Percentiles rank a stretch among this genome's conserved stretches.
These are phyloP conservation scores for Dothideomycetidae sp. DNA, from an alignment of 2,329 filamentous ascomycete genomes.

Conservation along the genomic window DNA sequence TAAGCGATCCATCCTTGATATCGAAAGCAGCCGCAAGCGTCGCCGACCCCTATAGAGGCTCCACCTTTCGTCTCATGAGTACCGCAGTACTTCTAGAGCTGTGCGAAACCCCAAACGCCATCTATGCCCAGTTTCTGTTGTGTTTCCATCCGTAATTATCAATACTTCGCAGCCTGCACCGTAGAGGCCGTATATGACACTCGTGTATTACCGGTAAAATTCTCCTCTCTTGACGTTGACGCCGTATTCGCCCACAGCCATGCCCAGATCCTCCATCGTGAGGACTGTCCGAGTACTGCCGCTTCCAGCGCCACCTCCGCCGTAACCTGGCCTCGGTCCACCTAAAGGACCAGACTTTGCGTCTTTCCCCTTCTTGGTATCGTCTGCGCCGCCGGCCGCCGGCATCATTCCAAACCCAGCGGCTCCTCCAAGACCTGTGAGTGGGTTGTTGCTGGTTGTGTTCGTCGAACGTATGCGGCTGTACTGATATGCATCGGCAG, in stretches of 20 bases:
- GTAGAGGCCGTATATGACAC: too few species aligned
- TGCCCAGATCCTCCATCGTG: slow-evolving; percentile 96
- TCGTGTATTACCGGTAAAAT: slow-evolving; percentile 62
- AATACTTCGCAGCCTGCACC: too few species aligned
- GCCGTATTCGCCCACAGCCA: slow-evolving; percentile 95
- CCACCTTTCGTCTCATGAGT: too few species aligned
- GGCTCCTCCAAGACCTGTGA: slow-evolving; percentile 69
- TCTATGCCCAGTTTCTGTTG: too few species aligned
- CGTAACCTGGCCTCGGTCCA: slow-evolving; percentile 41
- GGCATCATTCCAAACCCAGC: slow-evolving; percentile 52
- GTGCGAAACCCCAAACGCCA: too few species aligned
- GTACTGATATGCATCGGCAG: slow-evolving; percentile 95
- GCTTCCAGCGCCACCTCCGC: slow-evolving; percentile 77
- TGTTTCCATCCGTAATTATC: too few species aligned
- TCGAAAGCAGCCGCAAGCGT: neutral
- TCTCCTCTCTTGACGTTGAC: slow-evolving; percentile 96
- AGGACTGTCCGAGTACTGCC: slow-evolving; percentile 84
- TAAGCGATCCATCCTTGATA: neutral
- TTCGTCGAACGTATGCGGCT: slow-evolving; percentile 89
- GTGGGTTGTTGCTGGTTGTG: slow-evolving; percentile 77
- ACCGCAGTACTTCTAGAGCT: too few species aligned
- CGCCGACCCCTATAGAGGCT: too few species aligned
- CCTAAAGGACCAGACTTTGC: slow-evolving; percentile 30
- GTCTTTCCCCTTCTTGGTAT: slow-evolving; percentile 30
- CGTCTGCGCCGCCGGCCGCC: slow-evolving; percentile 40